Evolutionary conservation across 768 basidiomycete species (phyloP).

Genomic region (Terana coerulea): DNA sequence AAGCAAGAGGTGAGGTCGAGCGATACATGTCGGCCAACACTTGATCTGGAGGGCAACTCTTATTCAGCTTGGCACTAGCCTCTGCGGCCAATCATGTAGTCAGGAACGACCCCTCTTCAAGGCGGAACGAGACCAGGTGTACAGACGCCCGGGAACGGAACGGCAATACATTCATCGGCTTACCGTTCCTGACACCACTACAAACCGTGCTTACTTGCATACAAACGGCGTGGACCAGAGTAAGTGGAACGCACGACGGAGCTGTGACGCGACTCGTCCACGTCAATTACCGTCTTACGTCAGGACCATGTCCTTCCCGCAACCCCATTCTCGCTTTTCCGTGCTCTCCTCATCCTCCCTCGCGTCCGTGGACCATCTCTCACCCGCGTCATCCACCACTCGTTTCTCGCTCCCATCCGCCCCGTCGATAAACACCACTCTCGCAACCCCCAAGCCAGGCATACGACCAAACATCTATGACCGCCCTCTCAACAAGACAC

Average conservation of each 20-base stretch:
- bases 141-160: no score
- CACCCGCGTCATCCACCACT: constrained; percentile 54
- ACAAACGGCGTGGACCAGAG: no score
- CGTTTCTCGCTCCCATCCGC: constrained; percentile 68
- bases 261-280: not conserved
- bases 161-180: no score
- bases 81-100: not conserved
- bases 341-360: constrained; percentile 59
- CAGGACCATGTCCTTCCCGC: constrained; percentile 44
- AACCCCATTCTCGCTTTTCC: constrained; percentile 66
- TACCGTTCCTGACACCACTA: no score
- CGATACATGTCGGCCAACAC: not conserved
- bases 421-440: constrained; percentile 39
- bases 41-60: not conserved
- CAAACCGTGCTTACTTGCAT: not conserved
- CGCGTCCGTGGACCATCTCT: constrained; percentile 38
- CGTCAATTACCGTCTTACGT: not conserved
- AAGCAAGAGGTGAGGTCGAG: not conserved
- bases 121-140: not conserved
- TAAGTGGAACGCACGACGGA: no score
- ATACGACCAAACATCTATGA: constrained; percentile 83
- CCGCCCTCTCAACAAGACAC: constrained; percentile 82
- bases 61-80: not conserved
- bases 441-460: constrained; percentile 32
- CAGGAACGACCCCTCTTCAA: not conserved